A percentile compares a stretch with the other conserved stretches of the same genome.
These are phyloP conservation scores for Apodospora peruviana DNA, from an alignment of 495 filamentous ascomycete species.

Conservation along the genomic window DNA sequence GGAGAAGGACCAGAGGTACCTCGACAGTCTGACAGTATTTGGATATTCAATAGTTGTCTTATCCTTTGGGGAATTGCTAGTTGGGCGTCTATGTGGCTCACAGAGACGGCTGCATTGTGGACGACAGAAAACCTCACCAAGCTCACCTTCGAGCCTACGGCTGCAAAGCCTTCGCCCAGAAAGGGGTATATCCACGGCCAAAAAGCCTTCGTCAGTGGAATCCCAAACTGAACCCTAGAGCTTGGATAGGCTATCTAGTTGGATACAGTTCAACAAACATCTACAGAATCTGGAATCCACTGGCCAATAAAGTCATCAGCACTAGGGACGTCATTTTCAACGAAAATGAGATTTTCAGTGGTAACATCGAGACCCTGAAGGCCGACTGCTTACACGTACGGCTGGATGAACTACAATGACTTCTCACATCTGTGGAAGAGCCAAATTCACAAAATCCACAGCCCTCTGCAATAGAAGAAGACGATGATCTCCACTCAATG, in stretches of 20 bases:
- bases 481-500: not conserved
- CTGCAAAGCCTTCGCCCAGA: not conserved
- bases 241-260: conserved; percentile 24
- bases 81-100: not conserved
- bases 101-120: not conserved
- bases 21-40: too few relatives aligned
- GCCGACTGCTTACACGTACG: conserved; percentile 2
- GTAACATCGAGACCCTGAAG: conserved; percentile 5
- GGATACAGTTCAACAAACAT: conserved; percentile 28
- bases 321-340: conserved; percentile 10
- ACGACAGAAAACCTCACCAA: not conserved
- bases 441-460: not conserved
- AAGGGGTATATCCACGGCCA: conserved; percentile 1
- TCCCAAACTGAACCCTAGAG: conserved; percentile 14
- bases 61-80: too few relatives aligned
- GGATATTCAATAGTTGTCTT: too few relatives aligned
- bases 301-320: not conserved
- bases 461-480: conserved; percentile 6
- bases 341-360: conserved; percentile 6
- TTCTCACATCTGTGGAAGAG: conserved; percentile 2
- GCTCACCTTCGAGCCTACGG: not conserved
- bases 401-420: conserved; percentile 2
- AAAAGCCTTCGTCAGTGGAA: conserved; percentile 7
- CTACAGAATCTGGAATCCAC: conserved; percentile 23
- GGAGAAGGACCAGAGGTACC: too few relatives aligned